Percentiles rank a stretch among this genome's conserved stretches.
Conservation (phyloP, 2,329 filamentous ascomycete genomes). For the Ascochyta koolunga region DNA sequence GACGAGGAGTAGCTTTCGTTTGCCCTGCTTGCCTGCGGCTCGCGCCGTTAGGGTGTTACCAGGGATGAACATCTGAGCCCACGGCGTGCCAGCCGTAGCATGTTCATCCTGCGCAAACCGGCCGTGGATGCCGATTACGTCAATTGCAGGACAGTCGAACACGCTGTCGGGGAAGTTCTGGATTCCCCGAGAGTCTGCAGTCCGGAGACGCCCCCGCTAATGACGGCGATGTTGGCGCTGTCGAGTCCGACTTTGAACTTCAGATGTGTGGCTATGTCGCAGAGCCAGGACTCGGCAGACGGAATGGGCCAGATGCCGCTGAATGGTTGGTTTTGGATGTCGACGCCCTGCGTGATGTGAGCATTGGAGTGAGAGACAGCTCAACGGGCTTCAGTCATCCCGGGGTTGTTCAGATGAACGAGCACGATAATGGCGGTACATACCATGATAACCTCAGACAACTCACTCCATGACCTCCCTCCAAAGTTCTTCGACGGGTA, state of each 20-base stretch:
- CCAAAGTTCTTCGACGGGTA: constrained; percentile 45
- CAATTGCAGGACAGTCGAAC: constrained; percentile 40
- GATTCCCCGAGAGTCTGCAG: constrained; percentile 29
- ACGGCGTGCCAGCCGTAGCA: constrained; percentile 39
- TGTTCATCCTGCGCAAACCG: constrained; percentile 33
- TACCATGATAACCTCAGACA: constrained; percentile 43
- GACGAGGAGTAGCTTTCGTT: constrained; percentile 41
- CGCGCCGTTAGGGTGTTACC: constrained; percentile 42
- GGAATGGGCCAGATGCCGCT: constrained; percentile 44
- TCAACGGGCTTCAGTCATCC: not conserved
- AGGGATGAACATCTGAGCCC: constrained; percentile 44
- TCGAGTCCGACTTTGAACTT: constrained; percentile 38
- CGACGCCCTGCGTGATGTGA: constrained; percentile 35
- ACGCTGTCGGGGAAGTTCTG: constrained; percentile 43
- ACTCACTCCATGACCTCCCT: constrained; percentile 35
- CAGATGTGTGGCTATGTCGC: constrained; percentile 42
- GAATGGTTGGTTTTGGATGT: constrained; percentile 46
- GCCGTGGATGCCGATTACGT: constrained; percentile 45
- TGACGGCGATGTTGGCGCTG: constrained; percentile 39
- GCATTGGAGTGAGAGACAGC: not conserved
- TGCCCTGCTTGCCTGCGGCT: constrained; percentile 29
- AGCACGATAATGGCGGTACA: not conserved
- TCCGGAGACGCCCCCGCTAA: constrained; percentile 45
- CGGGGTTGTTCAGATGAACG: not conserved
- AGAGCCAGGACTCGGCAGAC: constrained; percentile 43